Conservation (phyloP, 1,284 basidiomycete species). For the Tremellales sp. region DNA sequence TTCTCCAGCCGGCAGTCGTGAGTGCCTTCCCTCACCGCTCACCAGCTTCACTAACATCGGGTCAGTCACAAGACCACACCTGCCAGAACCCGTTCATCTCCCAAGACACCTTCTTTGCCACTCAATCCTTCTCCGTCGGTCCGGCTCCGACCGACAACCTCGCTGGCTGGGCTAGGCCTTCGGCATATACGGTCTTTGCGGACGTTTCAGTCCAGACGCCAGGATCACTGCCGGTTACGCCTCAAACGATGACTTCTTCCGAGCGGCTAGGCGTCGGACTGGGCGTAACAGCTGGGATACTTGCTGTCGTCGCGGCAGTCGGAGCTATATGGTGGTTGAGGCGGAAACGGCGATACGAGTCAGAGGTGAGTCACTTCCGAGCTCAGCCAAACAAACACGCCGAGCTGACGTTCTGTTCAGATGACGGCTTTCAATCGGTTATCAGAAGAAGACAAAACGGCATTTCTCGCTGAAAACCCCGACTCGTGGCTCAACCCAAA, state of each 20-base stretch:
- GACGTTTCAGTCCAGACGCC: conserved; percentile 26
- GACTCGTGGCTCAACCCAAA: conserved; percentile 31
- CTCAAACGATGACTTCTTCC: conserved; percentile 5
- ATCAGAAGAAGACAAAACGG: conserved; percentile 28
- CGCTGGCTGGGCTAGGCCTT: conserved; percentile 12
- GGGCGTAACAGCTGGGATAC: conserved; percentile 25
- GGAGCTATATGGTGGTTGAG: conserved; percentile 27
- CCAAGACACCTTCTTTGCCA: conserved; percentile 41
- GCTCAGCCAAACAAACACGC: no score
- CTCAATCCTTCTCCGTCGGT: conserved; percentile 31
- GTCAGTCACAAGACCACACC: conserved; percentile 23
- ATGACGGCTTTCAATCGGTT: conserved; percentile 35
- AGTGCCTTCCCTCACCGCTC: conserved; percentile 6
- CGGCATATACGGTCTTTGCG: conserved; percentile 34
- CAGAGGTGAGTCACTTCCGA: conserved; percentile 33
- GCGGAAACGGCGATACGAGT: conserved; percentile 20
- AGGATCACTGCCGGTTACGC: conserved; percentile 25
- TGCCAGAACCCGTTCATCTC: conserved; percentile 29
- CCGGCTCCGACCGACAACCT: conserved; percentile 26
- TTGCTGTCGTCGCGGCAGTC: conserved; percentile 24
- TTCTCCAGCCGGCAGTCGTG: conserved; percentile 38
- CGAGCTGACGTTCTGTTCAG: no score
- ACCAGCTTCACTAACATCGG: background rate
- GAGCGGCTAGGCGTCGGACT: conserved; percentile 33
- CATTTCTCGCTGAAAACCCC: conserved; percentile 38